Conservation (phyloP, 2,329 filamentous ascomycete species). For the Colletotrichum navitas region DNA sequence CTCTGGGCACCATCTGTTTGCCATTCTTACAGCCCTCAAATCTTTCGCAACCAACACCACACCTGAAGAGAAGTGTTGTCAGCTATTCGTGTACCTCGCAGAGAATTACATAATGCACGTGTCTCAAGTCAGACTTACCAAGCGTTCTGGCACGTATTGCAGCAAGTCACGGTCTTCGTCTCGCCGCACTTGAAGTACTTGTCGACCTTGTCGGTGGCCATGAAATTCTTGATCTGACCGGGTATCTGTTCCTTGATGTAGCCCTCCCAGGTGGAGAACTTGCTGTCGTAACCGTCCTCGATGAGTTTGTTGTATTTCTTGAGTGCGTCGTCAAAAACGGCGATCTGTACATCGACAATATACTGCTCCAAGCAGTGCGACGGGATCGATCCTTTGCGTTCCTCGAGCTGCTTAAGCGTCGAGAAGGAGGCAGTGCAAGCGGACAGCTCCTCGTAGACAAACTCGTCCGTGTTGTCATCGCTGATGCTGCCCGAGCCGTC, state of each 20-base stretch:
- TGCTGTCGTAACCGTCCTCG: constrained; percentile 41
- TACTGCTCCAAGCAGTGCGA: constrained; percentile 20
- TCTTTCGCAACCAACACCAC: neutral
- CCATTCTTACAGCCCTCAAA: constrained; percentile 8
- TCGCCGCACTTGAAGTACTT: constrained; percentile 41
- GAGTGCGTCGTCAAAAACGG: constrained; percentile 21
- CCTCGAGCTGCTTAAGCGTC: constrained; percentile 9
- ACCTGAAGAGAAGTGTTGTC: neutral
- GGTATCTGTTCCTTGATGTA: constrained; percentile 32
- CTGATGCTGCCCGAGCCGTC: neutral
- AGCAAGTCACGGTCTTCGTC: constrained; percentile 25
- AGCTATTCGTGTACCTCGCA: neutral
- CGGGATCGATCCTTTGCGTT: constrained; percentile 1
- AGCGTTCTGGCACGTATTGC: constrained; percentile 8
- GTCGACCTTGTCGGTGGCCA: constrained; percentile 31
- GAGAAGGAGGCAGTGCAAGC: constrained; percentile 1
- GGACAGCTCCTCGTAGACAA: neutral
- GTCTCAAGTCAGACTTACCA: neutral
- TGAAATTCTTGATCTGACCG: constrained; percentile 35
- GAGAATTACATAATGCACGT: neutral
- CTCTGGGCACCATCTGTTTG: constrained; percentile 16
- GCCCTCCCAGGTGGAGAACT: constrained; percentile 33
- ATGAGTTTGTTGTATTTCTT: constrained; percentile 37
- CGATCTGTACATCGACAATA: constrained; percentile 18
- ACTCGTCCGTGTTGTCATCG: constrained; percentile 1